phyloP scores from a whole-genome alignment of 371 early-diverging fungal genomes.

The Mucor indicus region DNA sequence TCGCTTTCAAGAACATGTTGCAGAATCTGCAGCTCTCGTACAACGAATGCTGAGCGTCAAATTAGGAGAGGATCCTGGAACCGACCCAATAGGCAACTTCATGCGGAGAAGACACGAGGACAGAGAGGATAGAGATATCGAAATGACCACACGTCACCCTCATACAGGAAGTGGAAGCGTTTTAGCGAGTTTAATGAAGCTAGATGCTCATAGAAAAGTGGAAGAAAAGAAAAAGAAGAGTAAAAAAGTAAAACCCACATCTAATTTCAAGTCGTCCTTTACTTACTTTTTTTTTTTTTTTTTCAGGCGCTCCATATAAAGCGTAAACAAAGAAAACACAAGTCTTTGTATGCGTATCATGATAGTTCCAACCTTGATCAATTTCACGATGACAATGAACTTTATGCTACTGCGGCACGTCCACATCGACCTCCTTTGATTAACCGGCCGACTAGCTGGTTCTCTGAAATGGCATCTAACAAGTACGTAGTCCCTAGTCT shows the following conservation, averaged over 20 bases:
- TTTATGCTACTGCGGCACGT: background rate
- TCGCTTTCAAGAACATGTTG: slow-evolving; percentile 44
- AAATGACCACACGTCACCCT: background rate
- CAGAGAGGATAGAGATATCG: slow-evolving; percentile 2
- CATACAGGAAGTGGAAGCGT: slow-evolving; percentile 28
- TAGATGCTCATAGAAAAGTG: slow-evolving; percentile 29
- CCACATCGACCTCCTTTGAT: slow-evolving; percentile 29
- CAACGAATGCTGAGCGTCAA: slow-evolving; percentile 36
- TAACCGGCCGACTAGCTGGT: slow-evolving; percentile 40
- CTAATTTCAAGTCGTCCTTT: too few species aligned
- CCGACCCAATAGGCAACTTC: slow-evolving; percentile 4
- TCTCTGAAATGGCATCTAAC: slow-evolving; percentile 29
- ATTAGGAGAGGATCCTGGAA: background rate
- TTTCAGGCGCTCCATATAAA: too few species aligned
- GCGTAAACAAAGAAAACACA: slow-evolving; percentile 1
- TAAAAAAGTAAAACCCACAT: slow-evolving; percentile 1
- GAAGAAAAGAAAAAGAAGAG: slow-evolving; percentile 1
- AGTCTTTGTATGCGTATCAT: slow-evolving; percentile 6
- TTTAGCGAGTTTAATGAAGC: slow-evolving; percentile 37
- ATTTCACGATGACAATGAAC: background rate
- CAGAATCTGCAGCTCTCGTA: slow-evolving; percentile 43
- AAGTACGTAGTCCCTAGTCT: slow-evolving; percentile 44
- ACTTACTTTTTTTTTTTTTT: too few species aligned
- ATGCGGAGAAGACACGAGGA: slow-evolving; percentile 3
- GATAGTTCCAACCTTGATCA: slow-evolving; percentile 6